These are phyloP conservation scores for Leishmania lainsoni DNA, from an alignment of 208 protist species.

Conservation along the genomic window DNA sequence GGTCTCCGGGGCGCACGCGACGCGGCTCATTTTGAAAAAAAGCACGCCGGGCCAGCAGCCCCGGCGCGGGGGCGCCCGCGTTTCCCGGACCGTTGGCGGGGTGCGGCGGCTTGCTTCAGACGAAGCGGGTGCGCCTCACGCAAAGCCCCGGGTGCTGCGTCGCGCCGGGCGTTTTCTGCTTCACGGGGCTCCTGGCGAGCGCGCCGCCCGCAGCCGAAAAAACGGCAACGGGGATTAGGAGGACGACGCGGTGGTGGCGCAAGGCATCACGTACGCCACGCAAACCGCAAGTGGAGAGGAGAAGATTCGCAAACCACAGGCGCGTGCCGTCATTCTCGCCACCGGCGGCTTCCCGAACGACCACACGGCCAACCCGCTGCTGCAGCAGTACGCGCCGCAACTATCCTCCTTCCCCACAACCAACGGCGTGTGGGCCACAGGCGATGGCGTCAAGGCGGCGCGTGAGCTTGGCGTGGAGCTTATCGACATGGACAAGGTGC, in stretches of 20 bases:
- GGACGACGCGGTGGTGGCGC: constrained; percentile 23
- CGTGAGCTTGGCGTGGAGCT: constrained; percentile 62
- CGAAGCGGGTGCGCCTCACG: too few species aligned
- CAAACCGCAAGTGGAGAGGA: constrained; percentile 17
- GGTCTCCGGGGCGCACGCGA: too few species aligned
- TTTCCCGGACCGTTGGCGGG: too few species aligned
- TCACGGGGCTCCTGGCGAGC: too few species aligned
- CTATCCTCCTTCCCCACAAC: constrained; percentile 82
- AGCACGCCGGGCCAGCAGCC: too few species aligned
- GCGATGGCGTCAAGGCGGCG: constrained; percentile 79
- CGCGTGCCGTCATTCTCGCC: constrained; percentile 85
- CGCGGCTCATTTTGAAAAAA: too few species aligned
- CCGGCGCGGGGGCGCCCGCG: too few species aligned
- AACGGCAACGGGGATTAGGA: too few species aligned
- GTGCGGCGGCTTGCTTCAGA: too few species aligned
- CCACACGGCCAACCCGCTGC: constrained; percentile 51
- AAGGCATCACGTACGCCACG: constrained; percentile 41
- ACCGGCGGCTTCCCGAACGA: constrained; percentile 91
- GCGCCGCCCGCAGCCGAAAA: too few species aligned
- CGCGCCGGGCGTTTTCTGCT: too few species aligned
- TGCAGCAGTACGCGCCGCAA: constrained; percentile 79
- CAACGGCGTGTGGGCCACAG: constrained; percentile 88
- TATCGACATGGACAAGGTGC: constrained; percentile 94
- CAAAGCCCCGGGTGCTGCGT: too few species aligned
- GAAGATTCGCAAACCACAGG: constrained; percentile 36